These are phyloP conservation scores for Phytophthora sojae DNA, from an alignment of 352 stramenopile species.

Conservation along the genomic window DNA sequence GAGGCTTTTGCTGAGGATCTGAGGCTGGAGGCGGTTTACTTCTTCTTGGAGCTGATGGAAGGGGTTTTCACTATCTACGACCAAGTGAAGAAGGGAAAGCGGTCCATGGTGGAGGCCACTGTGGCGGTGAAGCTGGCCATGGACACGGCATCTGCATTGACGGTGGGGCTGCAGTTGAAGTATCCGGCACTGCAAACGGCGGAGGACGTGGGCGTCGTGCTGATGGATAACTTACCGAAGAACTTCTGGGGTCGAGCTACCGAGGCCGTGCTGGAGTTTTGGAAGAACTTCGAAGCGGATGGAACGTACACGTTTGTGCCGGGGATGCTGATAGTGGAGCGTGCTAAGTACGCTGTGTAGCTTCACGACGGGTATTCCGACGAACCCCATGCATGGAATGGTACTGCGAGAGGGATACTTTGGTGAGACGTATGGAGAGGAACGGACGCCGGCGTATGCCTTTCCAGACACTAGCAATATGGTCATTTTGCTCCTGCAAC, in stretches of 20 bases:
- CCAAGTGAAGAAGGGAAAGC: conserved; percentile 40
- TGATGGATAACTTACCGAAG: conserved; percentile 2
- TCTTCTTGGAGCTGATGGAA: conserved; percentile 42
- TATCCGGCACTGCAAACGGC: conserved; percentile 30
- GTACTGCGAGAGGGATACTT: conserved; percentile 30
- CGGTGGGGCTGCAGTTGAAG: conserved; percentile 29
- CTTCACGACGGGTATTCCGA: conserved; percentile 31
- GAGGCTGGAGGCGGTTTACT: conserved; percentile 21
- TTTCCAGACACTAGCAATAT: conserved; percentile 21
- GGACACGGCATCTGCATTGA: conserved; percentile 19
- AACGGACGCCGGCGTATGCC: conserved; percentile 29
- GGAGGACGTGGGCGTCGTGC: conserved; percentile 25
- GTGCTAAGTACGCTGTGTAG: conserved; percentile 20
- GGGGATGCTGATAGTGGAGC: conserved; percentile 32
- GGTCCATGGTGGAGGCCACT: conserved; percentile 45
- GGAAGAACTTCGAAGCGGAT: conserved; percentile 5
- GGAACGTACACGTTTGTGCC: conserved; percentile 30
- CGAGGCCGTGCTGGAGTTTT: conserved; percentile 3
- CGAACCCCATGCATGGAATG: not conserved
- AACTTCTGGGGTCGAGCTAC: not conserved
- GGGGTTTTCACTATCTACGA: conserved; percentile 35
- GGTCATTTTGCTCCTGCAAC: conserved; percentile 33
- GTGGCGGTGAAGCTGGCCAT: conserved; percentile 44
- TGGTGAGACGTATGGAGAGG: conserved; percentile 26
- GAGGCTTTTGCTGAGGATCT: conserved; percentile 23